Evolutionary conservation across 2,329 filamentous ascomycete species (phyloP), one percentile per base, ranked within the genome.

Genomic region (Fusarium guadeloupense): DNA sequence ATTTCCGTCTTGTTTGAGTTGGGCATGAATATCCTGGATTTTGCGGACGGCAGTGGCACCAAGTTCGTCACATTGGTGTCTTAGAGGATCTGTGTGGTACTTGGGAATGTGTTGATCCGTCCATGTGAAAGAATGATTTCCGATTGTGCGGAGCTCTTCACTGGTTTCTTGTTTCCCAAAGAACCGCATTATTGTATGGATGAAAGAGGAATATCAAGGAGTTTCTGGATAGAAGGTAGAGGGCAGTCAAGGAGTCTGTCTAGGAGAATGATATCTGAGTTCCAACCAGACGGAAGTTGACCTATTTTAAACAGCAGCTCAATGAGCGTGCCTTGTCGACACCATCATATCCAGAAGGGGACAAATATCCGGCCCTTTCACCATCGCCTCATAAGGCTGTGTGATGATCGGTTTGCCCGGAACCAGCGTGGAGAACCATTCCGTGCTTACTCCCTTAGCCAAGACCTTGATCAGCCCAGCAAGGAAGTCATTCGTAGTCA

Each of bases 61-160:
- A 2, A 58, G 54, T 12, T 58, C 23, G 4, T 58, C 54, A 21
- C 44, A 58, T 17, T 52, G 21, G 7, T 58, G 34, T 5, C 54
- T 53, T 6, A 58, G 19, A 39, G 54, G 54, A n/a, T 58, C 54
- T 30, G 54, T 58, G 7, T 58, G 53, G 0, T 44, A 40, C n/a
- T 58, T 58, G 26, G 54, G 33, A 6, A 58, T 43, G 13, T 58
- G 54, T 6, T 58, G 12, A 9, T 51, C 39, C 4, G 54, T 58
- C 54, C 54, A 58, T 23, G 26, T 58, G 9, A 58, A 58, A 1
- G 38, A 20, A 2, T 58, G 31, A 5, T 58, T 58, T 14, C 54
- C 54, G 16, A 58, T 51, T 3, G 54, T 58, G 1, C 53, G 37
- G 7, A 58, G 44, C 17, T 34, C 6, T 2, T 58, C 38, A 2